Evolutionary conservation across 768 basidiomycete species (phyloP).

Genomic region (Tricholoma sp.): DNA sequence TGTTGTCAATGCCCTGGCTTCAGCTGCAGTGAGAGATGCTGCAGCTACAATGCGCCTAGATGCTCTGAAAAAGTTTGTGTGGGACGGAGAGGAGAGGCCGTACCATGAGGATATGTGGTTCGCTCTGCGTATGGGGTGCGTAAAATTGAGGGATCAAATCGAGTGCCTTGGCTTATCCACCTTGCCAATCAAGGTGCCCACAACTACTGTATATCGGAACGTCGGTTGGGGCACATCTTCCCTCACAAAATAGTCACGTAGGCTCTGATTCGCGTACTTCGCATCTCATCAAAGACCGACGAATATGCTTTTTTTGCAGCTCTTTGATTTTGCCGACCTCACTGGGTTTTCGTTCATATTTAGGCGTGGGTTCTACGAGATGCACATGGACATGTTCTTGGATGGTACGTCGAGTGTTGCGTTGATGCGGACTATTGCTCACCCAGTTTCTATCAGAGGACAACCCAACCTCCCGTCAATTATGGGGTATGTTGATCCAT

Average conservation of each 20-base stretch:
- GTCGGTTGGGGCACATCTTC: slow-evolving; percentile 56
- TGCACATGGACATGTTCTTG: slow-evolving; percentile 47
- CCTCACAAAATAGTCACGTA: slow-evolving; percentile 57
- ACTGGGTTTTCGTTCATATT: slow-evolving; percentile 57
- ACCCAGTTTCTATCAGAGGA: slow-evolving; percentile 33
- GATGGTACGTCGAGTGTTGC: slow-evolving; percentile 40
- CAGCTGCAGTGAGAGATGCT: slow-evolving; percentile 45
- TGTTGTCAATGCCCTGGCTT: slow-evolving; percentile 35
- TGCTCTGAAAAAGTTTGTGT: slow-evolving; percentile 59
- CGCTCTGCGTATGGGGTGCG: slow-evolving; percentile 60
- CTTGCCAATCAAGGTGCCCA: slow-evolving; percentile 46
- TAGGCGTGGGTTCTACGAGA: slow-evolving; percentile 59
- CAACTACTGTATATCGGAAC: slow-evolving; percentile 57
- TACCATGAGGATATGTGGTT: slow-evolving; percentile 76
- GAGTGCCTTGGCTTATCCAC: slow-evolving; percentile 5
- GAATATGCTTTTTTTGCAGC: slow-evolving; percentile 28
- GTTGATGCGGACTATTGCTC: not conserved
- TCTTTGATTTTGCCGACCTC: slow-evolving; percentile 65
- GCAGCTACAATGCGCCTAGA: slow-evolving; percentile 50
- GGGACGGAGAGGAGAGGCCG: slow-evolving; percentile 68
- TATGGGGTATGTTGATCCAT: slow-evolving; percentile 70
- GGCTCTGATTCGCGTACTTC: slow-evolving; percentile 19
- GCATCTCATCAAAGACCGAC: not conserved
- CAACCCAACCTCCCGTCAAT: slow-evolving; percentile 40
- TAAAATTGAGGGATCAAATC: slow-evolving; percentile 2